phyloP scores from a whole-genome alignment of 1,284 basidiomycete genomes.

The Ustilago sp. region DNA sequence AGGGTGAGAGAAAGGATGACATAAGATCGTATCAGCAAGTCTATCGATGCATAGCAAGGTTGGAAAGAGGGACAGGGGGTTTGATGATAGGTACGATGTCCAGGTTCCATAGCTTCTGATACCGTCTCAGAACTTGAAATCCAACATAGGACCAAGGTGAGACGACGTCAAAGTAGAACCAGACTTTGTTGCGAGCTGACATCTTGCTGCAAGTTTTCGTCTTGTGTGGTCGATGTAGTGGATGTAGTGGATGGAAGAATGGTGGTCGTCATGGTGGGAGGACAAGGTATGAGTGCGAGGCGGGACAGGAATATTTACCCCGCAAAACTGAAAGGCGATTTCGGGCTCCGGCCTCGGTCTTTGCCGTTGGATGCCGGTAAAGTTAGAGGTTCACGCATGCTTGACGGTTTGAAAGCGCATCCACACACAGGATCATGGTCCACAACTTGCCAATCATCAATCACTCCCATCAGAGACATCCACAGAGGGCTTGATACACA shows the following conservation, averaged over 20 bases:
- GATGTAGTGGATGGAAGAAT: background rate
- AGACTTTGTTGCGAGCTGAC: conserved; percentile 47
- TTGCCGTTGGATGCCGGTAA: background rate
- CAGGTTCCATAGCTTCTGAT: conserved; percentile 57
- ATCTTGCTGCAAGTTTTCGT: background rate
- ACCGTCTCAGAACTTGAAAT: conserved; percentile 55
- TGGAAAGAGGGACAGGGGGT: background rate
- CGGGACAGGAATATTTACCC: conserved; percentile 16
- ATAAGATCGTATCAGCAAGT: too few relatives aligned
- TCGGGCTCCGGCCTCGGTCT: background rate
- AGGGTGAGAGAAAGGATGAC: too few relatives aligned
- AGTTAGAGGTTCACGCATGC: background rate
- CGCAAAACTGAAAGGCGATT: conserved; percentile 9
- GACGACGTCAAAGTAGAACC: conserved; percentile 64
- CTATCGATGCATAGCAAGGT: too few relatives aligned
- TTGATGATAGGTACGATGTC: conserved; percentile 36
- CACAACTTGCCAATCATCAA: background rate
- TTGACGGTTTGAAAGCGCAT: background rate
- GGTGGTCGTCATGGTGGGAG: background rate
- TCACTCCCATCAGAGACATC: background rate
- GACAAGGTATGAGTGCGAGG: background rate
- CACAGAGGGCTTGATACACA: too few relatives aligned
- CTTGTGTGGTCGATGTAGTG: too few relatives aligned
- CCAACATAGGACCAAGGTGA: conserved; percentile 66
- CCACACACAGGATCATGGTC: too few relatives aligned